Evolutionary conservation across 768 basidiomycete species (phyloP).

Genomic region (Dentipellis sp.): DNA sequence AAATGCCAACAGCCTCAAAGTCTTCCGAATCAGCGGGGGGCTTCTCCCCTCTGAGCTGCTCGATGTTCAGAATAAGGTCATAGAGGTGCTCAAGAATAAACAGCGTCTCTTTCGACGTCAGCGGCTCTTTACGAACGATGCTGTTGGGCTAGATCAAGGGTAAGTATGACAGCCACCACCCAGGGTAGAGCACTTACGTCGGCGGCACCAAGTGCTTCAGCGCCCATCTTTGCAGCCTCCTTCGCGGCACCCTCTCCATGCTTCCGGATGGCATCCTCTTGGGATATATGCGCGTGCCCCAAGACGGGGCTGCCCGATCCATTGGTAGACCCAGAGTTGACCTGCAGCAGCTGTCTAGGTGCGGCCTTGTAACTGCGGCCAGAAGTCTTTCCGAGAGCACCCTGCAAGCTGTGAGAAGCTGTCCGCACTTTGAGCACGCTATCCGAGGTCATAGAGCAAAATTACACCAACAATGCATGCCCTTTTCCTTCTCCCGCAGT

Average conservation of each 20-base stretch:
- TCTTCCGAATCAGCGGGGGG: conserved; percentile 54
- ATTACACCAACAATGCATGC: conserved; percentile 37
- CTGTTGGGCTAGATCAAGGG: conserved; percentile 40
- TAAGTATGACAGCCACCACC: not conserved
- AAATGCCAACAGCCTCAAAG: conserved; percentile 34
- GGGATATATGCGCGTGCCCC: conserved; percentile 42
- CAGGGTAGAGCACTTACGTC: conserved; percentile 30
- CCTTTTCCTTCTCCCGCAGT: conserved; percentile 79
- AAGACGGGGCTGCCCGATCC: conserved; percentile 31
- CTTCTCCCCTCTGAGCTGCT: conserved; percentile 77
- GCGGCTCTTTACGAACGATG: conserved; percentile 58
- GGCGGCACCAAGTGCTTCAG: conserved; percentile 54
- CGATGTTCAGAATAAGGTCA: conserved; percentile 73
- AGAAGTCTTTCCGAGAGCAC: conserved; percentile 91
- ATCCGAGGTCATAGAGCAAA: conserved; percentile 6
- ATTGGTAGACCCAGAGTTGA: conserved; percentile 44
- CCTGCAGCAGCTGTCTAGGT: conserved; percentile 92
- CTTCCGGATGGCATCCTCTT: conserved; percentile 34
- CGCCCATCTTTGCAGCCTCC: conserved; percentile 69
- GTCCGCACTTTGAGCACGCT: conserved; percentile 3
- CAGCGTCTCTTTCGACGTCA: conserved; percentile 72
- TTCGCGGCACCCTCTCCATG: conserved; percentile 50
- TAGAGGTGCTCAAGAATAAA: conserved; percentile 78
- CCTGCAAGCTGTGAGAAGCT: conserved; percentile 77
- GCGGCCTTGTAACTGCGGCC: conserved; percentile 92